A percentile compares a stretch with the other conserved stretches of the same genome.
Conservation (phyloP, 805 yeast genomes). For the Lipomyces oligophaga region DNA sequence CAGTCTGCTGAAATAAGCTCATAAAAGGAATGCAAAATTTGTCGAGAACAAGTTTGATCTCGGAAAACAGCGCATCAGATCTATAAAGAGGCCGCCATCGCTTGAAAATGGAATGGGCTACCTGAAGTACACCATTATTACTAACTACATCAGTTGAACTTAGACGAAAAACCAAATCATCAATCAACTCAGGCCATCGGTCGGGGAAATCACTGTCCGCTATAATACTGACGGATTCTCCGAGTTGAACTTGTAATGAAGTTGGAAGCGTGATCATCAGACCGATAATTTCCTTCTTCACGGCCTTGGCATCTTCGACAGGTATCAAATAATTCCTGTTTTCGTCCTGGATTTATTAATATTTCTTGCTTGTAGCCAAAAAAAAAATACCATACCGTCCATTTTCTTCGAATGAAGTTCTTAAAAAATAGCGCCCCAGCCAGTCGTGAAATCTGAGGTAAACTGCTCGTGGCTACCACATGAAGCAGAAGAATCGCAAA, state of each 20-base stretch:
- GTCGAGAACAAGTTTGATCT: constrained; percentile 79
- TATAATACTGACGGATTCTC: constrained; percentile 86
- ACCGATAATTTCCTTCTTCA: constrained; percentile 75
- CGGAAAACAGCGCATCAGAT: constrained; percentile 82
- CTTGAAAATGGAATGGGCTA: constrained; percentile 92
- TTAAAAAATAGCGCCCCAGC: constrained; percentile 92
- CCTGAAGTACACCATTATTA: constrained; percentile 81
- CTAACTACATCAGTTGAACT: constrained; percentile 61
- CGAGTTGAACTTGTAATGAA: constrained; percentile 78
- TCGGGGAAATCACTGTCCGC: constrained; percentile 97
- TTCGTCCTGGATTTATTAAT: constrained; percentile 48
- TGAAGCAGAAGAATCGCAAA: constrained; percentile 73
- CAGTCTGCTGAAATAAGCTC: constrained; percentile 62
- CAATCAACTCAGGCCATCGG: constrained; percentile 74
- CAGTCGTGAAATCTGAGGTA: constrained; percentile 54
- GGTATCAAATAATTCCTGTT: constrained; percentile 72
- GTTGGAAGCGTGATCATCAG: constrained; percentile 80
- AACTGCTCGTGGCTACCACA: constrained; percentile 64
- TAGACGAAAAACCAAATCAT: constrained; percentile 62
- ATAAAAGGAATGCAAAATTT: constrained; percentile 80
- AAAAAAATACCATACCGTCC: constrained; percentile 43
- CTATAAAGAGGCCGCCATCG: constrained; percentile 95
- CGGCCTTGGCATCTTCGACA: constrained; percentile 55
- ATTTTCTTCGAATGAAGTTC: constrained; percentile 74
- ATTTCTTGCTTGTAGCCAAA: too few relatives aligned